Base-by-base conservation (phyloP, 257 asterid species). In the Solanum paucissectum region DNA sequence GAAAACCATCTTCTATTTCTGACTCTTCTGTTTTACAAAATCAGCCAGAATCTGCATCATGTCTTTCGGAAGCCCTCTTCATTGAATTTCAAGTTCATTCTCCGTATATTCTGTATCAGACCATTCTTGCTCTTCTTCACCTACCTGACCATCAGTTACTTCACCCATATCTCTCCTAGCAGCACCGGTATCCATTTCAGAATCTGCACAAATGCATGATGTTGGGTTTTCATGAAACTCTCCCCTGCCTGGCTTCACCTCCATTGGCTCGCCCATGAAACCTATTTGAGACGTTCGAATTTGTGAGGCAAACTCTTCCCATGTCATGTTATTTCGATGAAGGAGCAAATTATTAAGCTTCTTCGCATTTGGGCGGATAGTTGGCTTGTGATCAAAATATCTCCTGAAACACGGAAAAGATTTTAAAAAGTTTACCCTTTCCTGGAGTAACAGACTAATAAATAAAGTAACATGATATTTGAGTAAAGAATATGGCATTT, bases 181-280 rank as follows among this genome's bases (percentile, higher is more conserved):
- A 68, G 76, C 49, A 68, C 79, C 86, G 0, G 9, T 58, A 13
- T 36, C 52, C 33, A 49, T 52, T 72, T 90, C 73, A 27, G 91
- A 68, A n/a, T 83, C 88, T 89, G 92, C 87, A 85, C 98, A 94
- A 46, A 94, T 94, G 92, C 98, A 95, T 32, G 97, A 37, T 46
- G 88, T 84, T 8, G 98, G 97, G 90, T 95, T 92, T 87, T 95
- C 98, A 38, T 95, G 97, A 88, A 95, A 95, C 87, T 87, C 96
- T 5, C 94, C 98, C 87, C 87, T 88, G 16, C 97, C 96, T 2
- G 92, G 94, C 82, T 88, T 92, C 16, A 92, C 91, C 88, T 94
- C 97, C 44, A 92, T 90, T 36, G 95, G 94, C 88, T 90, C 96
- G 60, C 98, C 96, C 98, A 94, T 93, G 90, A 91, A 95, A 27